phyloP scores from a whole-genome alignment of 1,139 yeast genomes.

The Scheffersomyces titani region DNA sequence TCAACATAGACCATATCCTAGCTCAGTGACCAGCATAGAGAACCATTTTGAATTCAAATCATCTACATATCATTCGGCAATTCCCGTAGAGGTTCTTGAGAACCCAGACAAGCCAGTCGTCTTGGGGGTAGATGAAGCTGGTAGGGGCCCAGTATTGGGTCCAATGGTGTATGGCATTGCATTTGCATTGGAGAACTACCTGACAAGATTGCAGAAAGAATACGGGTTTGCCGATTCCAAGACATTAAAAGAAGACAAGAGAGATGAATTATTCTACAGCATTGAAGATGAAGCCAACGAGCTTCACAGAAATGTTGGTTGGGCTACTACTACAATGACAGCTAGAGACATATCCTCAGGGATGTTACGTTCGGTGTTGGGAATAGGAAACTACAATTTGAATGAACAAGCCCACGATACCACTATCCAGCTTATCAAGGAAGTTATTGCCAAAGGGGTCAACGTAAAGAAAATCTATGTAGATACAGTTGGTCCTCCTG shows the following conservation, averaged over 20 bases:
- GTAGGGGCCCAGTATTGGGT: conserved; percentile 95
- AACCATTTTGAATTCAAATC: conserved; percentile 29
- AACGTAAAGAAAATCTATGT: conserved; percentile 73
- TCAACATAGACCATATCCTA: conserved; percentile 26
- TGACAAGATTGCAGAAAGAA: conserved; percentile 46
- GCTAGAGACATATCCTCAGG: conserved; percentile 87
- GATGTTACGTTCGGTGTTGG: conserved; percentile 65
- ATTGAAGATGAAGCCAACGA: conserved; percentile 53
- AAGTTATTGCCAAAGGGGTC: conserved; percentile 60
- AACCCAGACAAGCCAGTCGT: conserved; percentile 36
- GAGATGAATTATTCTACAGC: conserved; percentile 60
- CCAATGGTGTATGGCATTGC: conserved; percentile 97
- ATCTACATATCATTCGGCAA: conserved; percentile 35
- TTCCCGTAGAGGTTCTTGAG: conserved; percentile 24
- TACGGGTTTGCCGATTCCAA: conserved; percentile 94
- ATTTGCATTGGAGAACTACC: conserved; percentile 65
- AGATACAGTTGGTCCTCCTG: conserved; percentile 97
- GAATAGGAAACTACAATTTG: conserved; percentile 67
- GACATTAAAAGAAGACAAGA: conserved; percentile 69
- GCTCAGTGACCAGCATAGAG: conserved; percentile 28
- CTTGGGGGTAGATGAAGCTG: conserved; percentile 96
- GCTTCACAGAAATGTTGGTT: conserved; percentile 67
- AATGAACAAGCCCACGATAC: conserved; percentile 97
- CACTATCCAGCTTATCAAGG: conserved; percentile 73
- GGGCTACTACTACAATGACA: conserved; percentile 84